Conservation (phyloP, 108 stramenopile genomes). For the Skeletonema grethae region DNA sequence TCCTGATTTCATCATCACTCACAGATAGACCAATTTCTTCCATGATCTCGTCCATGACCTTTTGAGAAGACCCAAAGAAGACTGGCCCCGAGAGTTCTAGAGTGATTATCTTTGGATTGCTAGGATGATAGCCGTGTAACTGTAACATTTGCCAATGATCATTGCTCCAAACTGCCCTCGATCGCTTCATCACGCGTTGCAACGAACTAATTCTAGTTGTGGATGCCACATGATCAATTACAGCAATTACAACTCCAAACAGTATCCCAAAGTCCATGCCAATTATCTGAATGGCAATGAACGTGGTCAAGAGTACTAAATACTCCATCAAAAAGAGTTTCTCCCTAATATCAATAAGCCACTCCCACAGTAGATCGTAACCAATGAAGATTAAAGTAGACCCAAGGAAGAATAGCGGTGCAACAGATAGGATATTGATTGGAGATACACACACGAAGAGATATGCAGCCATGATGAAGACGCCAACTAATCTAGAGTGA, state of each 20-base stretch:
- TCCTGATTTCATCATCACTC: slow-evolving; percentile 24
- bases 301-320: slow-evolving; percentile 37
- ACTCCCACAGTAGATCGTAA: slow-evolving; percentile 51
- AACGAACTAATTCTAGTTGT: slow-evolving; percentile 62
- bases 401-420: slow-evolving; percentile 50
- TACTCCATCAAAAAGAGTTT: slow-evolving; percentile 51
- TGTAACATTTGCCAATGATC: slow-evolving; percentile 66
- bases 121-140: slow-evolving; percentile 55
- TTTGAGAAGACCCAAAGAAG: slow-evolving; percentile 76
- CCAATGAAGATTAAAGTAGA: slow-evolving; percentile 58
- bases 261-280: slow-evolving; percentile 53
- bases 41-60: slow-evolving; percentile 54
- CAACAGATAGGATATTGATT: slow-evolving; percentile 71
- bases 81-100: slow-evolving; percentile 72
- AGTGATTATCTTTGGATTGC: slow-evolving; percentile 59
- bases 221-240: slow-evolving; percentile 79
- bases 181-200: slow-evolving; percentile 59
- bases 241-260: slow-evolving; percentile 59
- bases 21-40: slow-evolving; percentile 56
- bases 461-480: slow-evolving; percentile 66
- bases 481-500: slow-evolving; percentile 71
- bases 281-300: slow-evolving; percentile 51
- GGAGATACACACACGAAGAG: slow-evolving; percentile 62
- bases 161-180: slow-evolving; percentile 65
- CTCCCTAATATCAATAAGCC: slow-evolving; percentile 41